Evolutionary conservation across 2,329 filamentous ascomycete genomes (phyloP).

Genomic region (Talaromyces sp.): DNA sequence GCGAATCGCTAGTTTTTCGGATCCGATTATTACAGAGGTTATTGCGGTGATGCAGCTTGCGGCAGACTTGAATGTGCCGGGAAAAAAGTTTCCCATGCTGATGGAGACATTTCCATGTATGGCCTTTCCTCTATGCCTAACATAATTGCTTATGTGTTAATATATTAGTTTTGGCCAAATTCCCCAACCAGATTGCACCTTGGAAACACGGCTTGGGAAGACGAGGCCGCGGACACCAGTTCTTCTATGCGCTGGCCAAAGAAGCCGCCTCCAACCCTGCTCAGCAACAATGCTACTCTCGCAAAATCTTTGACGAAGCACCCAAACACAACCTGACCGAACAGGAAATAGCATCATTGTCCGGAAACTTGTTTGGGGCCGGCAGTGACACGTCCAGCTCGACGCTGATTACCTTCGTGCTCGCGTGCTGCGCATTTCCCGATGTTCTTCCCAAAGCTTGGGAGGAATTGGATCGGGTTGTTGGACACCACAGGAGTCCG

Average conservation of each 20-base stretch:
- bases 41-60: conserved; percentile 57
- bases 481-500: conserved; percentile 26
- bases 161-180: conserved; percentile 35
- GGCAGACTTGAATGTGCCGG: conserved; percentile 51
- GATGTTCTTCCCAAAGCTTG: conserved; percentile 35
- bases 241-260: conserved; percentile 49
- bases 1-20: conserved; percentile 35
- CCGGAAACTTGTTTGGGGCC: conserved; percentile 37
- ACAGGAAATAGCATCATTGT: conserved; percentile 43
- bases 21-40: conserved; percentile 40
- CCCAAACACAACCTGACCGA: conserved; percentile 42
- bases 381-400: conserved; percentile 25
- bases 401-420: conserved; percentile 23
- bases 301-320: conserved; percentile 44
- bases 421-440: conserved; percentile 11
- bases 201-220: conserved; percentile 47
- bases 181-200: conserved; percentile 46
- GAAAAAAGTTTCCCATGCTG: conserved; percentile 53
- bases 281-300: conserved; percentile 39
- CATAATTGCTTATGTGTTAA: too few species aligned
- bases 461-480: conserved; percentile 30
- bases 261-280: conserved; percentile 41
- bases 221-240: conserved; percentile 44
- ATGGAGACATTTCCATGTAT: conserved; percentile 50
- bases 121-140: not conserved